A percentile compares a stretch with the other conserved stretches of the same genome.
Evolutionary conservation across 2,329 filamentous ascomycete genomes (phyloP).

Genomic region (Penicillium verrucosum): DNA sequence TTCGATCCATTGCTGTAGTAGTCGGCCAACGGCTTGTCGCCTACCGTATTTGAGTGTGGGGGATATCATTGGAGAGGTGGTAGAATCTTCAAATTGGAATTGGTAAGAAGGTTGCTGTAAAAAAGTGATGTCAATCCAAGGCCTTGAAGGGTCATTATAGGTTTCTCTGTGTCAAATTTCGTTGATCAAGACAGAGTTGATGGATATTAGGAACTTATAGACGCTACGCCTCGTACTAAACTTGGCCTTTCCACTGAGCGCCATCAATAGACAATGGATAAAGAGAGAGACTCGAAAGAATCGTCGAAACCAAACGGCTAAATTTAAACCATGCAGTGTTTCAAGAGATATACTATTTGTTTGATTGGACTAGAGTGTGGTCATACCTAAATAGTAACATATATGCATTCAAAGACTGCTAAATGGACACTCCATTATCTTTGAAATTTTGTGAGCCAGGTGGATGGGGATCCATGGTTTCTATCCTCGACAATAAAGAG

Average conservation of each 20-base stretch:
- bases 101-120: neutral
- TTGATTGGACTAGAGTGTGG: neutral
- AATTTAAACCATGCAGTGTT: neutral
- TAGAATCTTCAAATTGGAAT: too few relatives aligned
- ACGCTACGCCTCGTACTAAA: neutral
- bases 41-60: neutral
- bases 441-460: neutral
- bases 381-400: neutral
- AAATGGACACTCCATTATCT: neutral
- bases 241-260: neutral
- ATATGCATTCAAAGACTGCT: neutral
- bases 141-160: neutral
- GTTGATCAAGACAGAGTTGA: neutral
- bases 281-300: neutral
- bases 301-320: neutral
- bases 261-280: neutral
- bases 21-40: neutral
- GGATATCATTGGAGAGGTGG: neutral
- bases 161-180: neutral
- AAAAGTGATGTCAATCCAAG: neutral
- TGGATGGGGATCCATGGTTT: neutral
- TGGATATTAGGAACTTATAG: neutral
- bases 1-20: neutral
- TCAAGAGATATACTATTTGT: neutral
- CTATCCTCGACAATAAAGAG: neutral